Base-by-base conservation (phyloP, 2,329 filamentous ascomycete species). In the Tolypocladium pustulatum region DNA sequence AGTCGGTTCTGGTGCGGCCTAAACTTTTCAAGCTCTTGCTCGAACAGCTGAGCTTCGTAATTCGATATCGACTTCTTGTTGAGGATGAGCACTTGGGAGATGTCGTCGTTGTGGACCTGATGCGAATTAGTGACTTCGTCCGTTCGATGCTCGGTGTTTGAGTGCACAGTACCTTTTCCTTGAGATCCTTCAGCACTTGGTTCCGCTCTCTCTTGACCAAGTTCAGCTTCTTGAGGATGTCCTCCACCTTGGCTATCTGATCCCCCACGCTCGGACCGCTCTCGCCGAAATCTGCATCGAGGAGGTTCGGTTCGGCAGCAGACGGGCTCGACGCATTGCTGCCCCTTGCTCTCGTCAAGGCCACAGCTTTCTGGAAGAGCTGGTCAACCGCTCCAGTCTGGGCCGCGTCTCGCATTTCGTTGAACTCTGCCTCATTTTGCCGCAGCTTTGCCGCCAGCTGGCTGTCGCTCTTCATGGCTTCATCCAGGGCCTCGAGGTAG, bases 1-100 rank as follows among this genome's bases (percentile, higher is more conserved):
- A 99, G 82, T 38, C 94, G 86, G 66, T 88, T 96, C 70, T 97
- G 94, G 67, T 97, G 90, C 34, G 91, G 89, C 49, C 91, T 81
- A 75, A 97, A 99, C 72, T 99, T 99, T 73, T 97, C 93, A n/a
- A 99, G 80, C 72, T 99, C 94, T 20, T 91, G 86, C 70, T 97
- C 89, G 75, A 99, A 99, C 3, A 99, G 81, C 67, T 96, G 91
- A 15, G 81, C 87, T 72, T 99, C 94, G 67, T 94, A 93, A 68
- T 91, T 96, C 25, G 91, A 83, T 67, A 97, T 93, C 1, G 91
- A 88, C 74, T 97, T 99, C 72, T 97, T 97, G 79, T 99, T 99
- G 60, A 99, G 78, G 58, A 99, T 99, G 61, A 99, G 80, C 15
- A 97, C 92, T 68, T 96, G 94, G 6, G 92, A 97, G 63, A 99